phyloP scores from a whole-genome alignment of 2,329 filamentous ascomycete species.

The Cryphonectria japonica region DNA sequence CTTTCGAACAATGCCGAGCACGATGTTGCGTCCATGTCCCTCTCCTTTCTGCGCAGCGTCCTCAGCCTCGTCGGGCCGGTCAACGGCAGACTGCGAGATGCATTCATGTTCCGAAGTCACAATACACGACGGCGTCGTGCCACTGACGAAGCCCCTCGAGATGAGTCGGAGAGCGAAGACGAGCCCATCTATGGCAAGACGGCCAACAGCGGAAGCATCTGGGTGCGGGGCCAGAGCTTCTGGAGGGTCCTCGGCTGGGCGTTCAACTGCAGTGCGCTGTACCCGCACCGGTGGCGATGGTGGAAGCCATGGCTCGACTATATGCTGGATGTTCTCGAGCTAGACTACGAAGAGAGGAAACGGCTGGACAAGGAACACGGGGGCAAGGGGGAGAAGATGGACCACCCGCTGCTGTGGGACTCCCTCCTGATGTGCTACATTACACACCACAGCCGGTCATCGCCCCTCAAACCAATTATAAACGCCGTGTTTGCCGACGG shows the following conservation, averaged over 20 bases:
- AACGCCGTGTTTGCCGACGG: conserved; percentile 72
- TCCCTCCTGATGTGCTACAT: conserved; percentile 68
- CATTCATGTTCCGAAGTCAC: conserved; percentile 67
- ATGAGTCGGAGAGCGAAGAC: conserved; percentile 46
- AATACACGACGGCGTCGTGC: conserved; percentile 36
- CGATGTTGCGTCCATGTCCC: conserved; percentile 66
- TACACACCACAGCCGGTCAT: conserved; percentile 46
- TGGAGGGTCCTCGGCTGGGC: conserved; percentile 91
- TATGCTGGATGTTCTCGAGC: conserved; percentile 77
- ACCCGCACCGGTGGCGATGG: conserved; percentile 75
- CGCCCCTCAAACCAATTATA: conserved; percentile 59
- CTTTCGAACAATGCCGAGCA: conserved; percentile 63
- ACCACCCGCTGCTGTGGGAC: conserved; percentile 46
- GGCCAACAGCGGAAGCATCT: conserved; percentile 69
- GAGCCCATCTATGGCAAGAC: conserved; percentile 61
- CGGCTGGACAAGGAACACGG: conserved; percentile 47
- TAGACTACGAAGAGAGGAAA: conserved; percentile 66
- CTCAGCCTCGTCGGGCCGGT: conserved; percentile 68
- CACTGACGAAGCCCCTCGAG: conserved; percentile 32
- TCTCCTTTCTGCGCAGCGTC: conserved; percentile 72
- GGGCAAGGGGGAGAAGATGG: conserved; percentile 32
- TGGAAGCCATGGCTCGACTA: conserved; percentile 83
- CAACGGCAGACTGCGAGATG: conserved; percentile 69
- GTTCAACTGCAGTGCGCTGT: conserved; percentile 80
- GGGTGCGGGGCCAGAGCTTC: conserved; percentile 79